phyloP scores from a whole-genome alignment of 257 asterid genomes.

The Solanum tarijense region DNA sequence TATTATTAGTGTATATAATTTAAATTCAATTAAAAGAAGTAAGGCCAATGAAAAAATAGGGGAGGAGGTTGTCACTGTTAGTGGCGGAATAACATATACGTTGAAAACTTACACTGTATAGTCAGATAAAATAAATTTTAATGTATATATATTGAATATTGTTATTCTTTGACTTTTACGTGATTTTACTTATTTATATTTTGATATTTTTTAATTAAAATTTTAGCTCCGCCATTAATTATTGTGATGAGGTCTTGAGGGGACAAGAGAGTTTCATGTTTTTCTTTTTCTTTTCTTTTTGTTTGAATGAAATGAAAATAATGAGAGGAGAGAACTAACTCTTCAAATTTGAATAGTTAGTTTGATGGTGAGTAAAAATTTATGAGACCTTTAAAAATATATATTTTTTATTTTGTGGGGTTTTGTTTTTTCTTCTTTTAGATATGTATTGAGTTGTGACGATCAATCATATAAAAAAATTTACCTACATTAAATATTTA shows the following conservation, averaged over 20 bases:
- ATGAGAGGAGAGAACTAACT: neutral
- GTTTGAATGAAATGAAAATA: neutral
- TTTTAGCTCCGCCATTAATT: too few species aligned
- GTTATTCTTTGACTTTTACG: too few species aligned
- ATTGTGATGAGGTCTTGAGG: too few species aligned
- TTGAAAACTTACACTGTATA: too few species aligned
- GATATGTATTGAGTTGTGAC: neutral
- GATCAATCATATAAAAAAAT: too few species aligned
- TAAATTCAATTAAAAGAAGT: neutral
- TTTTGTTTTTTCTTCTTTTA: neutral
- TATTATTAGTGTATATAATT: neutral
- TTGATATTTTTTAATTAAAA: too few species aligned
- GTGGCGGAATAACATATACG: too few species aligned
- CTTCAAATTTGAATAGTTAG: constrained; percentile 4
- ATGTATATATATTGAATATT: too few species aligned
- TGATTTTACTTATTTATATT: too few species aligned
- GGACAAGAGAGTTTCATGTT: constrained; percentile 15
- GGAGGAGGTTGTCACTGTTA: neutral
- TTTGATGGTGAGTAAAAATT: neutral
- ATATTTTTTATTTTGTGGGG: neutral
- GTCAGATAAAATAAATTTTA: too few species aligned
- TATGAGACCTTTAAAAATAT: neutral
- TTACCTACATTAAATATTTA: neutral
- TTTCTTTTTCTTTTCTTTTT: neutral
- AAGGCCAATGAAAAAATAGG: neutral